Base-by-base conservation (phyloP, 2,329 filamentous ascomycete genomes). In the Colletotrichum agaves region DNA sequence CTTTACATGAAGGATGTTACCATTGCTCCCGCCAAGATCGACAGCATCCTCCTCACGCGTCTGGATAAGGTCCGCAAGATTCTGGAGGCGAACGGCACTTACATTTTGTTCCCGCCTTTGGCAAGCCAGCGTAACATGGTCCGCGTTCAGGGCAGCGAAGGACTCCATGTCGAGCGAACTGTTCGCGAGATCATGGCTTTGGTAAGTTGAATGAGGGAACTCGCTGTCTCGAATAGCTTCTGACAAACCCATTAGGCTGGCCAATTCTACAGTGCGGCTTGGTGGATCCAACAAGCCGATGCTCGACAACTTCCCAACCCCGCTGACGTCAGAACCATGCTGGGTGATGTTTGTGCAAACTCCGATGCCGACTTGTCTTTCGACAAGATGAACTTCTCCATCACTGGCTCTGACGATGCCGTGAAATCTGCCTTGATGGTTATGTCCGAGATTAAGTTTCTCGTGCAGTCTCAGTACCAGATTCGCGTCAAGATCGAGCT, bases 401-500 rank as follows among this genome's bases (percentile, higher is more conserved):
- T 98, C 76, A 97, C 94, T 67, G 96, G 96, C 19, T 97, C 95
- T 13, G 96, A 99, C 77, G 97, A 99, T 78, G 91, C 94, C 13
- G 95, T 98, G 74, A 98, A 98, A 80, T 91, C 92, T 62, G 96
- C 95, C n/a, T 88, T 99, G 82, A 92, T 90, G 78, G 94, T 98
- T 63, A 93, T 99, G 74, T 93, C 95, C 62, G 92, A 97, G 72
- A 92, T 97, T 71, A 91, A 92, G 46, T 97, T 98, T 75, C 93
- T 97, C 68, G 91, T 91, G 71, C 91, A 94, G 73, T 90, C 92
- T 46, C 92, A 93, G 72, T 97, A 97, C 75, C 94, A 97, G 77
- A 97, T 99, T 77, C 90, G 94, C 63, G 95, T 99, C 76, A 98
- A 98, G 84, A 97, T 99, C 70, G 96, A 99, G 83, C 90, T 99